These are phyloP conservation scores for Vanderwaltozyma yarrowii DNA, from an alignment of 805 yeast species.

Conservation along the genomic window DNA sequence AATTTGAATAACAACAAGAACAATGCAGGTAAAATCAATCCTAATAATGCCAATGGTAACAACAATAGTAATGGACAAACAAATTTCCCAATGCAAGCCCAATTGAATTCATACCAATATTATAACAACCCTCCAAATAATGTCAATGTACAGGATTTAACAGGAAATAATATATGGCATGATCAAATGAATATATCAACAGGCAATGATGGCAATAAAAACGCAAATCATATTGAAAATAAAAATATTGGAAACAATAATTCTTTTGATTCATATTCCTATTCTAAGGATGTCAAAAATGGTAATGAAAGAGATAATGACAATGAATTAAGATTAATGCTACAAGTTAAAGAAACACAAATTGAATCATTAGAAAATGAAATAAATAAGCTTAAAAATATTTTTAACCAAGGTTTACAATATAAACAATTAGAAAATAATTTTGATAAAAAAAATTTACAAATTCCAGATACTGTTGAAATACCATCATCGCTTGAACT, in stretches of 20 bases:
- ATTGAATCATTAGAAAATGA: constrained; percentile 39
- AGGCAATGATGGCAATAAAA: neutral
- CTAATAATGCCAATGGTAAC: neutral
- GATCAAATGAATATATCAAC: neutral
- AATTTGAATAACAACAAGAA: neutral
- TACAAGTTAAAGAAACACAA: constrained; percentile 45
- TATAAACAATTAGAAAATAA: constrained; percentile 29
- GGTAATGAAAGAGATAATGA: constrained; percentile 3
- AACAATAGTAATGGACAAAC: neutral
- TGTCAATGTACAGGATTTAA: neutral
- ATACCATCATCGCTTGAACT: constrained; percentile 35
- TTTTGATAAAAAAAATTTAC: constrained; percentile 11
- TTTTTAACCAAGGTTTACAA: constrained; percentile 29
- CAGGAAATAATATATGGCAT: neutral
- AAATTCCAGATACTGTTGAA: constrained; percentile 1
- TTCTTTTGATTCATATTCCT: no score
- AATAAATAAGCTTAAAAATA: constrained; percentile 28
- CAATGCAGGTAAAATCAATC: neutral
- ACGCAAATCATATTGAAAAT: neutral
- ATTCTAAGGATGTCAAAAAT: no score
- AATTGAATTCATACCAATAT: neutral
- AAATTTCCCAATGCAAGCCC: neutral
- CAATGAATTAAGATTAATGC: constrained; percentile 38
- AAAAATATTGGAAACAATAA: no score
- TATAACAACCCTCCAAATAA: neutral